Percentiles rank a stretch among this genome's conserved stretches.
Evolutionary conservation across 805 yeast genomes (phyloP).

Genomic region (Wickerhamiella hasegawae): DNA sequence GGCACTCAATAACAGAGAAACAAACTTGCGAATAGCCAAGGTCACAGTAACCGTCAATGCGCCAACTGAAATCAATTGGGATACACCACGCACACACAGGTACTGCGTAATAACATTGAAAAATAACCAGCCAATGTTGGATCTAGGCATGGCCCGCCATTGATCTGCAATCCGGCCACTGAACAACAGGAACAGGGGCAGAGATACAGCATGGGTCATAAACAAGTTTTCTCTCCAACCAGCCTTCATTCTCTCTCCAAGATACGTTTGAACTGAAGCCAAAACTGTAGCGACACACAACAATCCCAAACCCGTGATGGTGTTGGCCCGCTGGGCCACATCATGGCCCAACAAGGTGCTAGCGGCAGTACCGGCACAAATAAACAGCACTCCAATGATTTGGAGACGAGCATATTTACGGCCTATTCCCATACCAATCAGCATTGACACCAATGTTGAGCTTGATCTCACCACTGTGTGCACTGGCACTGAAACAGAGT

Average conservation of each 20-base stretch:
- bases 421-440: conserved; percentile 34
- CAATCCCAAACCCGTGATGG: conserved; percentile 25
- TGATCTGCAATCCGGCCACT: conserved; percentile 21
- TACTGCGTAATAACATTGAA: conserved; percentile 39
- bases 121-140: conserved; percentile 18
- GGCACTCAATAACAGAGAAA: conserved; percentile 42
- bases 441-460: conserved; percentile 45
- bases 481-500: conserved; percentile 44
- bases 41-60: conserved; percentile 51
- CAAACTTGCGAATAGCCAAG: conserved; percentile 43
- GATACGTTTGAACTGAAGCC: conserved; percentile 41
- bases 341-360: conserved; percentile 20
- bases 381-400: conserved; percentile 31
- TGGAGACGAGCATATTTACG: conserved; percentile 33
- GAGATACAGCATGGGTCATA: conserved; percentile 38
- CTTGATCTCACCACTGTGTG: conserved; percentile 54
- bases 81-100: conserved; percentile 54
- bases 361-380: conserved; percentile 40
- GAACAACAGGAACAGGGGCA: conserved; percentile 36
- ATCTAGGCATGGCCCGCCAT: conserved; percentile 10
- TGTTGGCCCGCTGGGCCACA: neutral
- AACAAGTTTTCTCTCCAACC: conserved; percentile 51
- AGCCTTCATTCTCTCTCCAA: conserved; percentile 34
- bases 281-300: conserved; percentile 34
- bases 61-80: conserved; percentile 37